Evolutionary conservation across 176 grass and related monocot species (phyloP), one percentile per base, ranked within the genome.

Genomic region (Ananas comosus): DNA sequence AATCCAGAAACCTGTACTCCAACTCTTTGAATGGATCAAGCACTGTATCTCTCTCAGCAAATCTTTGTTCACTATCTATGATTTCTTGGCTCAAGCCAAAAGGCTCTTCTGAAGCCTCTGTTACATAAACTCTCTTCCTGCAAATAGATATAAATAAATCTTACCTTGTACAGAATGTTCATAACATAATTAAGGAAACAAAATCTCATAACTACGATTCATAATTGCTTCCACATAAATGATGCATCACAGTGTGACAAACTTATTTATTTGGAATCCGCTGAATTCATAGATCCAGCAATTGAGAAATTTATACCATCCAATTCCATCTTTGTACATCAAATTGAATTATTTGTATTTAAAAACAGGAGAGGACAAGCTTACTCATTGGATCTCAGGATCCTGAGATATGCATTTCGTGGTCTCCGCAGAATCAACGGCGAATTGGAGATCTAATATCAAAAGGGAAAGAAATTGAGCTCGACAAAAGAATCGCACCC

Each of bases 1-100:
- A 92, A 69, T 87, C 81, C 67, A 65, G 61, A 72, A 97, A 97
- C 70, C 94, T 97, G 23, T n/a, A 53, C 83, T 90, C 80, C 74
- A 97, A 75, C 28, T 87, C 74, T 10, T 24, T 63, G 58, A 97
- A 83, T 13, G 82, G 88, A 83, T 85, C 93, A 53, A 82, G 76
- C 24, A 10, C 59, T 51, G 80, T 54, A 68, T 69, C 27, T 13
- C 64, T 75, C 49, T 73, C 72, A 56, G 64, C 21, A 51, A 74
- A 33, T 69, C 80, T 80, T 53, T 86, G 71, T 71, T 82, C 72
- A 85, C 59, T 77, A 80, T 86, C 78, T 67, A 61, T 64, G 66
- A 75, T 80, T 70, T 78, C 69, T 51, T 65, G 77, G 17, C 80
- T 85, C 74, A 87, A 81, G 50, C 72, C 65, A 68, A 57, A 66